phyloP scores from a whole-genome alignment of 148 eudicot species.

The Heliamphora exappendiculata region DNA sequence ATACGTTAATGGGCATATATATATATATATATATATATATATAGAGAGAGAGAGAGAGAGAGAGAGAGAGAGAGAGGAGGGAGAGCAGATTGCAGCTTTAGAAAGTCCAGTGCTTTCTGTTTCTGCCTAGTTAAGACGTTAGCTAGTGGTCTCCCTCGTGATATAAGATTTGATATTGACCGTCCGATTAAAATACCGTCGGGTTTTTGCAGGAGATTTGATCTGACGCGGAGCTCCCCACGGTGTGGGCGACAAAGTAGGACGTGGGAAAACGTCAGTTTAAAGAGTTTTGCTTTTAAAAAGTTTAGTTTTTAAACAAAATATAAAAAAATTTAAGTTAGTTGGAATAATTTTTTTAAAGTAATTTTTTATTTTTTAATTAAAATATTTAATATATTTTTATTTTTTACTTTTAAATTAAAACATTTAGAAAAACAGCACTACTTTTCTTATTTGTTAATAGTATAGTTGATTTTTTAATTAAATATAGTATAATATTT shows the following conservation, averaged over 20 bases:
- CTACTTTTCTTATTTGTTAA: too few species aligned
- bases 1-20: too few species aligned
- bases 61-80: constrained; percentile 1
- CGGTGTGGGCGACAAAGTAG: neutral
- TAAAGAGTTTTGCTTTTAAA: neutral
- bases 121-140: neutral
- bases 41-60: neutral
- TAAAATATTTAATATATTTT: too few species aligned
- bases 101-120: constrained; percentile 9
- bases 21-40: neutral
- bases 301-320: too few species aligned
- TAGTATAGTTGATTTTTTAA: too few species aligned
- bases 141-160: constrained; percentile 1
- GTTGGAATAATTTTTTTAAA: too few species aligned
- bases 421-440: too few species aligned
- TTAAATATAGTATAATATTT: too few species aligned
- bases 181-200: neutral
- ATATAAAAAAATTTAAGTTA: too few species aligned
- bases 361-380: too few species aligned
- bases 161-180: neutral
- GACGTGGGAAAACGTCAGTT: too few species aligned
- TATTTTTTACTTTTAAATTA: too few species aligned
- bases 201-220: neutral
- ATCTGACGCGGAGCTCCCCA: neutral
- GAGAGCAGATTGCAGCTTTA: constrained; percentile 1